phyloP scores from a whole-genome alignment of 768 basidiomycete genomes.

The Xerocomus spinulosus region DNA sequence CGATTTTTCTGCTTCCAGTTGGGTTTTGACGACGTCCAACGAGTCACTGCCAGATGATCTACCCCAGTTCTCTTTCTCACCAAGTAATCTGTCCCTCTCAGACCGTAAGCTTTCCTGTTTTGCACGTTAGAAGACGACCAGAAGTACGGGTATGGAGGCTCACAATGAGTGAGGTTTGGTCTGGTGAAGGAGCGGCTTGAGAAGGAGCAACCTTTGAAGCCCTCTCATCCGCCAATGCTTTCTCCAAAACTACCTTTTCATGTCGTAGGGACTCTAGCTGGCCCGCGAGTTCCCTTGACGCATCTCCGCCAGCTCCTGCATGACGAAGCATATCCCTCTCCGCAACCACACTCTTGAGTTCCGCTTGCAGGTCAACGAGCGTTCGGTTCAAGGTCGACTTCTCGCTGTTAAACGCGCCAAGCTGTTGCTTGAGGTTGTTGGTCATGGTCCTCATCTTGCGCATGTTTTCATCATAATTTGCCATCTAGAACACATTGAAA shows the following conservation, averaged over 20 bases:
- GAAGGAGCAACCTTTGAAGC: conserved; percentile 21
- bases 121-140: background rate
- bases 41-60: conserved; percentile 20
- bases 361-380: conserved; percentile 21
- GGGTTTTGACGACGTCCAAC: conserved; percentile 32
- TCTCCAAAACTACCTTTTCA: conserved; percentile 38
- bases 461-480: conserved; percentile 40
- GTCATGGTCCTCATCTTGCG: conserved; percentile 31
- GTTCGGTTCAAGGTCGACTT: conserved; percentile 29
- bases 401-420: conserved; percentile 23
- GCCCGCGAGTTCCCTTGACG: conserved; percentile 28
- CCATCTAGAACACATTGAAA: conserved; percentile 29
- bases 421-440: conserved; percentile 24
- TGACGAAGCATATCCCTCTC: conserved; percentile 29
- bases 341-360: conserved; percentile 25
- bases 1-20: conserved; percentile 58
- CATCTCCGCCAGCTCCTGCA: conserved; percentile 11
- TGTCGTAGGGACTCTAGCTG: conserved; percentile 35
- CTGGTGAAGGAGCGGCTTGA: conserved; percentile 8
- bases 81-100: conserved; percentile 59
- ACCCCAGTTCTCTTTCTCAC: conserved; percentile 47
- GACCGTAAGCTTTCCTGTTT: conserved; percentile 47
- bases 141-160: conserved; percentile 3
- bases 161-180: conserved; percentile 33
- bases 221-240: conserved; percentile 36